Base-by-base conservation (phyloP, 163 green algal species). In the Chloroidium sp. region DNA sequence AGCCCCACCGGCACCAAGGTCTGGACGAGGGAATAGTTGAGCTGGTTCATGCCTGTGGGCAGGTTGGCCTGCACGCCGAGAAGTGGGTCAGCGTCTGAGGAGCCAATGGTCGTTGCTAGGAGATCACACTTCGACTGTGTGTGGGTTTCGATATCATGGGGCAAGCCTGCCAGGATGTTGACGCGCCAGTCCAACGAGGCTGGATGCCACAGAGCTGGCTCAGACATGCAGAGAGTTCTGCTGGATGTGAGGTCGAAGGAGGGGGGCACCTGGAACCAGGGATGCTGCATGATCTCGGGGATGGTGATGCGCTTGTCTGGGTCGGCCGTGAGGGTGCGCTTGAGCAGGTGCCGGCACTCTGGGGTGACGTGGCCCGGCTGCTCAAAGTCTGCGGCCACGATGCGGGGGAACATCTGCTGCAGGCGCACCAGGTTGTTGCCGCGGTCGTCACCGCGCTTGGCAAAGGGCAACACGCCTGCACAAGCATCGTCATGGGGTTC, bases 381-480 rank as follows among this genome's bases (percentile, higher is more conserved):
- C 58, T 86, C 91, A 86, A 93, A 98, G 75, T 84, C 86, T 67
- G 90, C 91, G 10, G 87, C 85, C 80, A 97, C 87, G 83, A 97
- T 97, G 79, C 95, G 93, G 76, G 91, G 87, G 81, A 91, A 95
- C 79, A 97, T 90, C 84, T 94, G 90, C 85, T 95, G 87, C 82
- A 88, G 83, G 61, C 81, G 77, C 2, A 89, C 68, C 14, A 88
- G 75, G 69, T 85, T 85, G 81, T 87, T 85, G 77, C 69, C 72
- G 2, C 83, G 79, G 12, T 86, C 78, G 75, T 89, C 81, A 2
- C 83, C 81, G 57, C 83, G 82, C 78, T 91, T 92, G 75, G 88
- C 90, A 91, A 98, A 98, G 75, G 94, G 94, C 79, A 98, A 88
- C 85, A 94, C 94, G 36, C 94, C 94, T 82, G 79, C 79, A n/a